Conservation (phyloP, 306 rosid species). For the Boehmeria nivea region DNA sequence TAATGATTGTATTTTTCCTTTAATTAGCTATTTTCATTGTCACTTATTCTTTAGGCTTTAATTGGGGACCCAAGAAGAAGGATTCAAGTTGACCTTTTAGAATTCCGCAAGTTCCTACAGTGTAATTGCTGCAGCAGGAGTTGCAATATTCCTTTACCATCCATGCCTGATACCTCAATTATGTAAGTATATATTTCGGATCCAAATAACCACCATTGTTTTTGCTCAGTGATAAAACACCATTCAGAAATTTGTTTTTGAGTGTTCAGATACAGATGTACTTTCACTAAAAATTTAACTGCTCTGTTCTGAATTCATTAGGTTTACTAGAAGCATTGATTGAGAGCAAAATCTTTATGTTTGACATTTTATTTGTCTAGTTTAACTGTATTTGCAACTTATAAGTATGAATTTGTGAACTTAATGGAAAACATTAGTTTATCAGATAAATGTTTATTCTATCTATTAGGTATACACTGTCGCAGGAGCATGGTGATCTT, state of each 20-base stretch:
- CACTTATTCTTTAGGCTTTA: slow-evolving; percentile 47
- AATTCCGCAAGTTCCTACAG: slow-evolving; percentile 56
- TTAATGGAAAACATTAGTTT: not conserved
- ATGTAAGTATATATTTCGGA: slow-evolving; percentile 48
- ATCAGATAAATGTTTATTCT: slow-evolving; percentile 4
- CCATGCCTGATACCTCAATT: slow-evolving; percentile 80
- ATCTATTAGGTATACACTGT: slow-evolving; percentile 57
- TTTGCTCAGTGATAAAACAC: too few species aligned
- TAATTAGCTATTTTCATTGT: not conserved
- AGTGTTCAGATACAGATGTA: not conserved
- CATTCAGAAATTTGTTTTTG: not conserved
- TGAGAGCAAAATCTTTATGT: not conserved
- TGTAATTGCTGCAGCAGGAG: slow-evolving; percentile 71
- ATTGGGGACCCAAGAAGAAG: slow-evolving; percentile 83
- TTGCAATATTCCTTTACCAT: slow-evolving; percentile 45
- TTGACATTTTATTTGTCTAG: not conserved
- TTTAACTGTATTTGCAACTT: not conserved
- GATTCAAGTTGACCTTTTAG: slow-evolving; percentile 86
- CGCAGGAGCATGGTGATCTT: slow-evolving; percentile 96
- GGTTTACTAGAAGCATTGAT: not conserved
- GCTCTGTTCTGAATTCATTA: too few species aligned
- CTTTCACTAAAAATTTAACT: too few species aligned
- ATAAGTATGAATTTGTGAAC: not conserved
- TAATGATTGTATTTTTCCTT: slow-evolving; percentile 18
- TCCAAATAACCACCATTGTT: too few species aligned